Evolutionary conservation across 129 eudicot species (phyloP), one percentile per base, ranked within the genome.

Genomic region (Kitagawia praeruptora): DNA sequence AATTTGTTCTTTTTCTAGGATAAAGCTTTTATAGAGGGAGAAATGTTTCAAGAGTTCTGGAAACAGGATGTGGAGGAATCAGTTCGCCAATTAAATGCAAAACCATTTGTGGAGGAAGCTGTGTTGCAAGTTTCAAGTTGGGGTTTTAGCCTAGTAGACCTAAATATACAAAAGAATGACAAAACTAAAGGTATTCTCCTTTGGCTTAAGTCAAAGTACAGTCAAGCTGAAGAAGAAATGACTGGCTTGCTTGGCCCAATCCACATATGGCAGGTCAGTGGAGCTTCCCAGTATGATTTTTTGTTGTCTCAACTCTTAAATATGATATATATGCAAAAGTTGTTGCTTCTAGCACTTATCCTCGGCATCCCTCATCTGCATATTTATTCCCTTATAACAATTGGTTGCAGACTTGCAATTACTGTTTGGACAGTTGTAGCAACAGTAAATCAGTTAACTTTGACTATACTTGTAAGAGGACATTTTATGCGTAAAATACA

Each of bases 231-330:
- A 69, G 85, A 91, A 80, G 88, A 81, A 66, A 18, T 89, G 75
- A 86, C 82, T 2, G 98, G 98, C 49, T 88, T 91, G 75, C 88
- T 93, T 84, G 98, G 97, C 48, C 96, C 89, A 37, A 91, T 93
- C 67, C 97, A 93, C 84, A 86, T 91, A 78, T 93, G 97, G 98
- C 98, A 91, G 97, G 98, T 93, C 28, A 23, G 88, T 87, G 53
- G 23, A 42, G 16, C 21, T 53, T 81, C 72, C 37, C 21, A 48
- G 69, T 82, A 47, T 44, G 40, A 70, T 27, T 39, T 28, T 70
- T 6, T 63, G 13, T 12, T 38, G 41, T 75, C 48, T 44, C 16
- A 31, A 28, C 39, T 46, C 56, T 39, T 4, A 9, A 6, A 10
- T 31, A 31, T 39, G n/a, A 11, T 63, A 23, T 40, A 42, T 48